These are phyloP conservation scores for Metschnikowia henanensis DNA, from an alignment of 805 yeast species.

Conservation along the genomic window DNA sequence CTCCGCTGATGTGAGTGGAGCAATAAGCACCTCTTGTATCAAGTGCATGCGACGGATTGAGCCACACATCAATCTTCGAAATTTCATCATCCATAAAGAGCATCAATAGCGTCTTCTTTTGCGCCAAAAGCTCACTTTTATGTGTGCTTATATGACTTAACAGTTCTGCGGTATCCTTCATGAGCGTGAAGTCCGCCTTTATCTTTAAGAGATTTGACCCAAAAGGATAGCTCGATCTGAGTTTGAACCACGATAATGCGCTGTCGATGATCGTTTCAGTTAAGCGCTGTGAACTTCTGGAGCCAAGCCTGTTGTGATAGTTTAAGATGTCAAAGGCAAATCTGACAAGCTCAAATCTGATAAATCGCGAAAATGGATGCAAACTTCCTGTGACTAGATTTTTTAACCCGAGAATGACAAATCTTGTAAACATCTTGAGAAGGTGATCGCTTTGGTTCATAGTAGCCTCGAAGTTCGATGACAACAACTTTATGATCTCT, in stretches of 20 bases:
- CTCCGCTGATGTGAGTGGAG: conserved; percentile 33
- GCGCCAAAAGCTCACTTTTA: conserved; percentile 32
- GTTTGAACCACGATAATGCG: conserved; percentile 76
- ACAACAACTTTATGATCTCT: conserved; percentile 62
- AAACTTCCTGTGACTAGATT: conserved; percentile 59
- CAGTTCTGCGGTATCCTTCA: conserved; percentile 51
- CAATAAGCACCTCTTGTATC: conserved; percentile 41
- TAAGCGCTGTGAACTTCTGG: conserved; percentile 46
- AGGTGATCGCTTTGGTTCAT: conserved; percentile 69
- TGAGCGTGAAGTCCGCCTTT: conserved; percentile 62
- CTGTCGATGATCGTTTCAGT: conserved; percentile 59
- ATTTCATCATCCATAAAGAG: conserved; percentile 77
- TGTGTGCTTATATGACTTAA: conserved; percentile 24
- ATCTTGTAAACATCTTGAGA: conserved; percentile 64
- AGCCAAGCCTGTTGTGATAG: conserved; percentile 51
- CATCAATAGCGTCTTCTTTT: conserved; percentile 54
- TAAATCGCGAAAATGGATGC: conserved; percentile 79
- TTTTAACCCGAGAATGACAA: conserved; percentile 55
- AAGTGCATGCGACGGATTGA: conserved; percentile 54
- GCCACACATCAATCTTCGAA: conserved; percentile 72
- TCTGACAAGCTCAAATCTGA: conserved; percentile 70
- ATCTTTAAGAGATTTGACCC: conserved; percentile 78
- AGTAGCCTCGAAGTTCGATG: conserved; percentile 79
- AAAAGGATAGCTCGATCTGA: conserved; percentile 67
- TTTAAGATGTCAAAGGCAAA: conserved; percentile 66